Evolutionary conservation across 495 filamentous ascomycete genomes (phyloP), one percentile per base, ranked within the genome.

Genomic region (Aspergillus sparsus): DNA sequence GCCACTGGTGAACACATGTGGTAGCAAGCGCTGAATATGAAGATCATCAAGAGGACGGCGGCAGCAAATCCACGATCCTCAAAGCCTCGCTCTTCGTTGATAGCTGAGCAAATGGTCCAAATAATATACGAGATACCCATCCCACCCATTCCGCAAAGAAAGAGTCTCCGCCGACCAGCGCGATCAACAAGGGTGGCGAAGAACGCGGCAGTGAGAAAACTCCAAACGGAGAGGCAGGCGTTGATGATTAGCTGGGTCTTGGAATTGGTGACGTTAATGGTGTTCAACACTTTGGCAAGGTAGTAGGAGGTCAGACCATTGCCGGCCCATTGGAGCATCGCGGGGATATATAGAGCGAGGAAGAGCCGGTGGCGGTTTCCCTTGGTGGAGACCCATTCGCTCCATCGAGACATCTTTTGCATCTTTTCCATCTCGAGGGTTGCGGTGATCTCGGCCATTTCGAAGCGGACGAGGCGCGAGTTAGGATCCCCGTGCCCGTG

Each of bases 361-460:
- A 58, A 58, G 12, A 58, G 45, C 0, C 55, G 32, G 18, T 58
- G 55, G 11, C 45, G 32, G 44, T 58, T 58, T 15, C 55, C 55
- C 1, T 15, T 33, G 0, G 45, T 50, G 3, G 55, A 3, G 0
- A 36, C 18, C 55, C 55, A 58, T 32, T 58, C 55, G 32, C 45
- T 27, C 55, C 55, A 58, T 0, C 55, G 45, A 0, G 55, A 50
- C 1, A 31, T 21, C 15, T 37, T 49, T 27, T 58, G 55, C 15
- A 50, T 37, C 34, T 58, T 58, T 18, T 58, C 55, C 55, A 50
- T 50, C 31, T 58, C 55, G 0, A 58, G 45, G 3, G 55, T 58
- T 4, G 55, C 55, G 3, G 55, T 58, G 45, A 58, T 58, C 16
- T 58, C 55, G 33, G 55, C 55, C 55, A 58, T 58, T 50, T 58